Evolutionary conservation across 78 protist species (phyloP).

Genomic region (Pigoraptor vietnamica): DNA sequence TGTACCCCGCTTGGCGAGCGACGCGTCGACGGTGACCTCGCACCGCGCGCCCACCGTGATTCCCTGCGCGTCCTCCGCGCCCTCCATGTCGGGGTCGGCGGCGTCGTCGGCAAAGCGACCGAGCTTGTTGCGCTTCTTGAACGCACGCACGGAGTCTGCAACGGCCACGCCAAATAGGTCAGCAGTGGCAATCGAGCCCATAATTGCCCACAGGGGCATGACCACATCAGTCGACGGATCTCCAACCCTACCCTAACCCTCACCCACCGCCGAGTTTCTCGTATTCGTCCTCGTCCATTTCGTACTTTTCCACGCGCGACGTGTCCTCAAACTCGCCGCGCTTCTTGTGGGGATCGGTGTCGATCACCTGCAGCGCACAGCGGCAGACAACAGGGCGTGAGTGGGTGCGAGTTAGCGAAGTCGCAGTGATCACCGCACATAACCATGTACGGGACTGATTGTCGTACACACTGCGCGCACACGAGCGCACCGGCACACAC

Average conservation of each 20-base stretch:
- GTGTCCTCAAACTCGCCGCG: constrained; percentile 25
- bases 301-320: constrained; percentile 42
- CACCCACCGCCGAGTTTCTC: constrained; percentile 1
- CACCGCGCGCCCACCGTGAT: neutral
- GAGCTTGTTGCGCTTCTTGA: neutral
- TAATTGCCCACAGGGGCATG: neutral
- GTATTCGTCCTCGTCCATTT: constrained; percentile 61
- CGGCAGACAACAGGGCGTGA: too few species aligned
- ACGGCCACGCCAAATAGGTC: neutral
- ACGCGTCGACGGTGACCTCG: neutral
- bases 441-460: neutral
- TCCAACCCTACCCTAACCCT: neutral
- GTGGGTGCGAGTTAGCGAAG: too few species aligned
- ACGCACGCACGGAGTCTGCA: neutral
- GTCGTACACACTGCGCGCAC: neutral
- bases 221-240: too few species aligned
- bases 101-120: constrained; percentile 7
- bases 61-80: neutral
- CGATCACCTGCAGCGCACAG: neutral
- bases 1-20: constrained; percentile 17
- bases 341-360: neutral
- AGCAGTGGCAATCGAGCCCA: too few species aligned
- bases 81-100: constrained; percentile 13
- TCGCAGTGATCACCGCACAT: neutral
- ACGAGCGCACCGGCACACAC: neutral